Percentiles rank a stretch among this genome's conserved stretches.
phyloP scores from a whole-genome alignment of 495 filamentous ascomycete species.

The Diplogelasinospora grovesii region DNA sequence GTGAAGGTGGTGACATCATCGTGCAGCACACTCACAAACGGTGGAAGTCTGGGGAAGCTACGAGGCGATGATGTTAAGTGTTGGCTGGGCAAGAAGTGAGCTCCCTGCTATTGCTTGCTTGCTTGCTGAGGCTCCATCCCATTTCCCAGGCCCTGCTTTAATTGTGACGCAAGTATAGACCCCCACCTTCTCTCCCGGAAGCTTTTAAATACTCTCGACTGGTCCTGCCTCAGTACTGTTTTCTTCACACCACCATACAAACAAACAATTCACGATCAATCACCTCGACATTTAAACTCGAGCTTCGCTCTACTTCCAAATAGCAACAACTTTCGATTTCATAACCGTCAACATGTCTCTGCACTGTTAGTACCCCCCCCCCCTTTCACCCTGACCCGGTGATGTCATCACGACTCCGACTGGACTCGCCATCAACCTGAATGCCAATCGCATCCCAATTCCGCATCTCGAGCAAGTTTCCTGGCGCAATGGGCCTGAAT shows the following conservation, averaged over 20 bases:
- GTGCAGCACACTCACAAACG: constrained; percentile 20
- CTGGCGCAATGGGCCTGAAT: too few species aligned
- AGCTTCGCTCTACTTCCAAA: too few species aligned
- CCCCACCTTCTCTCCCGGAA: too few species aligned
- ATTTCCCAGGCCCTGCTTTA: constrained; percentile 3
- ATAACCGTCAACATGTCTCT: constrained; percentile 49
- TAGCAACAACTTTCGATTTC: too few species aligned
- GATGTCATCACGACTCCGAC: not conserved
- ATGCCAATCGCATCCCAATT: too few species aligned
- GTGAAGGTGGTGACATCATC: constrained; percentile 32
- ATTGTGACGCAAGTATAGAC: constrained; percentile 30
- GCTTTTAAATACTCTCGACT: too few species aligned
- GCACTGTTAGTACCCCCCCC: constrained; percentile 40
- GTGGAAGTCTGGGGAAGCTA: constrained; percentile 14
- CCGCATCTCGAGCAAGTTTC: too few species aligned
- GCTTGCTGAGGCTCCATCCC: too few species aligned
- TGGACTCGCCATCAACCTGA: too few species aligned
- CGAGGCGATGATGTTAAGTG: constrained; percentile 31
- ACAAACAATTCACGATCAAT: constrained; percentile 4
- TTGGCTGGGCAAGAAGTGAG: not conserved
- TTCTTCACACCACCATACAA: too few species aligned
- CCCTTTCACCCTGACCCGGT: not conserved
- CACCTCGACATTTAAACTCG: constrained; percentile 1
- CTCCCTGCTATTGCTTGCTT: not conserved
- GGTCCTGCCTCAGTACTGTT: too few species aligned